Evolutionary conservation across 768 basidiomycete genomes (phyloP).

Genomic region (Russula sp.): DNA sequence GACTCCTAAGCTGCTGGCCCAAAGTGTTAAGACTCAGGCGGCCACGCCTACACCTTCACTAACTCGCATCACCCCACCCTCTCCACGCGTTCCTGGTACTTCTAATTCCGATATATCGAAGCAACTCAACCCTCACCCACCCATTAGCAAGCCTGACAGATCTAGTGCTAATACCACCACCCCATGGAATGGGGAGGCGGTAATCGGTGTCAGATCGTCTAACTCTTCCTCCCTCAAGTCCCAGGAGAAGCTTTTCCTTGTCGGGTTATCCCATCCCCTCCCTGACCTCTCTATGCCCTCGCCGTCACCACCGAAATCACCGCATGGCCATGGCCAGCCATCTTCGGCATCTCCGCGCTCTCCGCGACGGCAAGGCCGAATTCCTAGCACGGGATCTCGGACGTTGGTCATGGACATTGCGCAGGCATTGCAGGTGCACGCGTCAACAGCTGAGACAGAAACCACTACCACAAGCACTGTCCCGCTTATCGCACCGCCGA

Average conservation of each 20-base stretch:
- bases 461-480: background rate
- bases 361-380: constrained; percentile 43
- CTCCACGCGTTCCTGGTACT: background rate
- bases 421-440: constrained; percentile 40
- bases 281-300: constrained; percentile 32
- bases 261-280: constrained; percentile 33
- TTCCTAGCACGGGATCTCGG: constrained; percentile 61
- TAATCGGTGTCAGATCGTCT: constrained; percentile 19
- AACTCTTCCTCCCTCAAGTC: constrained; percentile 1
- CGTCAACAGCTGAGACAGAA: background rate
- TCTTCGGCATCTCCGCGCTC: constrained; percentile 20
- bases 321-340: background rate
- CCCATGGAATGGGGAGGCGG: constrained; percentile 29
- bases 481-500: constrained; percentile 20
- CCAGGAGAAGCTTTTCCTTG: constrained; percentile 17
- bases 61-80: background rate
- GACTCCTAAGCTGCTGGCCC: background rate
- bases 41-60: background rate
- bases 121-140: background rate
- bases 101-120: background rate
- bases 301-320: background rate
- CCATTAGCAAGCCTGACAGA: background rate
- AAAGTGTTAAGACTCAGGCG: background rate
- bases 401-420: constrained; percentile 77
- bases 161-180: constrained; percentile 23